These are phyloP conservation scores for Trametes gibbosa DNA, from an alignment of 768 basidiomycete genomes.

Conservation along the genomic window DNA sequence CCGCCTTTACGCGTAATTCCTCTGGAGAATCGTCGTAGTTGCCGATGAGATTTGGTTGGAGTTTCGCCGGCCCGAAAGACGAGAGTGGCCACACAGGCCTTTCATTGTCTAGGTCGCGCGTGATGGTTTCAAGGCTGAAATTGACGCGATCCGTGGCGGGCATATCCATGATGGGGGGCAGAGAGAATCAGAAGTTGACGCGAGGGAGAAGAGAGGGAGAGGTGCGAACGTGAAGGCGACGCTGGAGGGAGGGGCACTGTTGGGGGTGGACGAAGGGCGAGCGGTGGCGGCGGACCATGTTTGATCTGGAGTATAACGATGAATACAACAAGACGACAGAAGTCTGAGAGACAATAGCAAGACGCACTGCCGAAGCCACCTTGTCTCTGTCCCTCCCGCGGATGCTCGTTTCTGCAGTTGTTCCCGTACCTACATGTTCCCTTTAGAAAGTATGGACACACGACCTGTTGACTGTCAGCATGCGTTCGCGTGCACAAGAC, in stretches of 20 bases:
- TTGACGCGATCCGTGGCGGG: background rate
- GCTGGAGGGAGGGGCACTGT: slow-evolving; percentile 1
- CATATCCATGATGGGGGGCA: background rate
- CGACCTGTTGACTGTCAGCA: slow-evolving; percentile 36
- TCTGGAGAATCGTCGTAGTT: slow-evolving; percentile 75
- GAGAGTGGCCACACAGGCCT: slow-evolving; percentile 80
- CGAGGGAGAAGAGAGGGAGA: slow-evolving; percentile 4
- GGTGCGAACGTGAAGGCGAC: slow-evolving; percentile 28
- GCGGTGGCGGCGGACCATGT: slow-evolving; percentile 14
- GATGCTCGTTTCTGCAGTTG: slow-evolving; percentile 67
- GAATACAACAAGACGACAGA: slow-evolving; percentile 3
- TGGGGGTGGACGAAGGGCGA: slow-evolving; percentile 2
- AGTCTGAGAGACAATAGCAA: slow-evolving; percentile 9
- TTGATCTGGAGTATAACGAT: slow-evolving; percentile 17
- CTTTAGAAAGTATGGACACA: slow-evolving; percentile 62
- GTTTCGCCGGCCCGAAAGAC: slow-evolving; percentile 74
- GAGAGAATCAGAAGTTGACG: slow-evolving; percentile 1
- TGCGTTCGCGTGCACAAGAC: background rate
- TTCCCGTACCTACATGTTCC: slow-evolving; percentile 67
- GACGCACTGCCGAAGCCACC: slow-evolving; percentile 53
- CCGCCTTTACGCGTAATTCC: slow-evolving; percentile 70
- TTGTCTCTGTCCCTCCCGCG: slow-evolving; percentile 33
- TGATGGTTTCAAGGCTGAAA: slow-evolving; percentile 57
- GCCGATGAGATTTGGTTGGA: slow-evolving; percentile 61
- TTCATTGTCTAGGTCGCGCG: slow-evolving; percentile 63